These are phyloP conservation scores for Aspergillus floridensis DNA, from an alignment of 2,329 filamentous ascomycete species.

Conservation along the genomic window DNA sequence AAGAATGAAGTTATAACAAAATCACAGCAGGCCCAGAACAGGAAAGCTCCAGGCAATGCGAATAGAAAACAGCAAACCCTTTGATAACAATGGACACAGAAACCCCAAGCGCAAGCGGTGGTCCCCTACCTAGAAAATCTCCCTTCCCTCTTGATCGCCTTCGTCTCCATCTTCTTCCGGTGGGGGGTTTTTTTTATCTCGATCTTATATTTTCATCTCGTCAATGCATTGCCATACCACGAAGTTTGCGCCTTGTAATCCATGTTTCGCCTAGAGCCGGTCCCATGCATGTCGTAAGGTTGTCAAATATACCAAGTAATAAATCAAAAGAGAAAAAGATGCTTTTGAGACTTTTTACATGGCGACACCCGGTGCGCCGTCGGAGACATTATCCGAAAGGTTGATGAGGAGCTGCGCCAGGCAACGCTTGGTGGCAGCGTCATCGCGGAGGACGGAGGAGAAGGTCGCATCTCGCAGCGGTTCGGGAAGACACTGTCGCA, in stretches of 20 bases:
- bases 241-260: slow-evolving; percentile 39
- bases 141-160: neutral
- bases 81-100: slow-evolving; percentile 17
- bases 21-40: slow-evolving; percentile 15
- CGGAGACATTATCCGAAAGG: slow-evolving; percentile 80
- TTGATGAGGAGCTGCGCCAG: slow-evolving; percentile 97
- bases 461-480: slow-evolving; percentile 99
- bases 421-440: slow-evolving; percentile 95
- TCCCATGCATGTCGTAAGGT: slow-evolving; percentile 44
- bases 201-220: slow-evolving; percentile 10
- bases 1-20: slow-evolving; percentile 25
- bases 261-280: slow-evolving; percentile 40
- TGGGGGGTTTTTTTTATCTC: slow-evolving; percentile 6
- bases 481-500: slow-evolving; percentile 93
- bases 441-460: slow-evolving; percentile 90
- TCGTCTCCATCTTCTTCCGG: slow-evolving; percentile 10
- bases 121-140: slow-evolving; percentile 1
- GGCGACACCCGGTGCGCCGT: slow-evolving; percentile 41
- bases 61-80: slow-evolving; percentile 8
- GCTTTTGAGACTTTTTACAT: slow-evolving; percentile 37
- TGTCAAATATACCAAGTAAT: slow-evolving; percentile 32
- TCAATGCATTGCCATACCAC: slow-evolving; percentile 25
- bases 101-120: slow-evolving; percentile 8
- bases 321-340: slow-evolving; percentile 30
- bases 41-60: slow-evolving; percentile 13